phyloP scores from a whole-genome alignment of 257 asterid genomes.

The Penstemon newberryi region DNA sequence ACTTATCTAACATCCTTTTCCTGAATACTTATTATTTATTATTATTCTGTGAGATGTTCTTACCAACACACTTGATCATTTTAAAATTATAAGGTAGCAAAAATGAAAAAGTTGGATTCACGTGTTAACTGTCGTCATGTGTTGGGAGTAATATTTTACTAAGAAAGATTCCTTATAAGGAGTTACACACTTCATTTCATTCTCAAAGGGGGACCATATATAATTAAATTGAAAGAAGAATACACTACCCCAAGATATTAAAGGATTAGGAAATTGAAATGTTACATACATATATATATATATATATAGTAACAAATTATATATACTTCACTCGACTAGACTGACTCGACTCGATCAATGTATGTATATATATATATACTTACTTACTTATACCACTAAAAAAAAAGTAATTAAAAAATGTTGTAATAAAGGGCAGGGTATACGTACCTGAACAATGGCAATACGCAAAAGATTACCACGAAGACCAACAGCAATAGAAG shows the following conservation, averaged over 20 bases:
- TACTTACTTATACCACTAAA: no score
- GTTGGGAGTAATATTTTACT: constrained; percentile 33
- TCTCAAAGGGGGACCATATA: constrained; percentile 35
- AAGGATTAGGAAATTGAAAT: background rate
- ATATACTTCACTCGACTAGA: background rate
- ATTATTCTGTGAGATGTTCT: background rate
- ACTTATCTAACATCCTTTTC: constrained; percentile 20
- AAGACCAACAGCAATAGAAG: constrained; percentile 97
- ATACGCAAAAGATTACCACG: constrained; percentile 85
- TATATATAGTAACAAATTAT: background rate
- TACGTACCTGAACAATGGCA: constrained; percentile 85
- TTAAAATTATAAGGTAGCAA: background rate
- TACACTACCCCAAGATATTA: background rate
- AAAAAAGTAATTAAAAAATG: background rate
- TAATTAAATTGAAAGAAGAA: no score
- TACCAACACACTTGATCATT: background rate
- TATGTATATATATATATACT: background rate
- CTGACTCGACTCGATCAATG: background rate
- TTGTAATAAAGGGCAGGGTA: background rate
- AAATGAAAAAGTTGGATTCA: constrained; percentile 32
- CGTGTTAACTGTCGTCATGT: constrained; percentile 37
- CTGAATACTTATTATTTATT: constrained; percentile 1
- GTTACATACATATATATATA: no score
- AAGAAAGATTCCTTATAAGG: constrained; percentile 28
- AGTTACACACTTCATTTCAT: constrained; percentile 21